Conservation (phyloP, 2,329 filamentous ascomycete species). For the Monosporascus sp. region DNA sequence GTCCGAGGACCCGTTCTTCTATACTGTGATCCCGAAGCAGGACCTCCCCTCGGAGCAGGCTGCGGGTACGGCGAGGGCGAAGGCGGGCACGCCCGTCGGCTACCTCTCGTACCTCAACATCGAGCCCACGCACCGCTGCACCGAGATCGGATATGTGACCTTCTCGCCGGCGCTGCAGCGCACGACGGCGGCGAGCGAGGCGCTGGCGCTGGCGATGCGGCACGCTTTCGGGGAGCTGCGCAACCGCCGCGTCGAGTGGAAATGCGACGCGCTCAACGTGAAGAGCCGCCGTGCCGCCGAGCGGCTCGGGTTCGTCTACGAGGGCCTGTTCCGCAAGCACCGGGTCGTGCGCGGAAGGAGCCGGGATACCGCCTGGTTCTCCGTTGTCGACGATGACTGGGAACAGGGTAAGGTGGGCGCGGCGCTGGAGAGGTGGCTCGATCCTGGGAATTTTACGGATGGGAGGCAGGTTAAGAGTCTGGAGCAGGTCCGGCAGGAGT, state of each 20-base stretch:
- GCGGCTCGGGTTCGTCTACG: slow-evolving; percentile 53
- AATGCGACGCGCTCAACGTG: slow-evolving; percentile 53
- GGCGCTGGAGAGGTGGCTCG: slow-evolving; percentile 51
- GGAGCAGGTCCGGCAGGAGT: slow-evolving; percentile 17
- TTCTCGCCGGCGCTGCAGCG: slow-evolving; percentile 45
- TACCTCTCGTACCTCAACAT: slow-evolving; percentile 36
- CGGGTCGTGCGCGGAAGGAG: slow-evolving; percentile 52
- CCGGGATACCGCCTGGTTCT: slow-evolving; percentile 57
- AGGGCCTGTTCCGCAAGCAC: slow-evolving; percentile 58
- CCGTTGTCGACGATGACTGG: slow-evolving; percentile 57
- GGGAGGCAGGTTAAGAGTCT: slow-evolving; percentile 47
- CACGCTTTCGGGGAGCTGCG: slow-evolving; percentile 49
- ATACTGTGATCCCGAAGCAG: slow-evolving; percentile 17
- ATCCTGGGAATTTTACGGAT: slow-evolving; percentile 45
- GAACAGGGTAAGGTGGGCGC: slow-evolving; percentile 29
- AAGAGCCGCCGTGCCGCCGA: slow-evolving; percentile 49
- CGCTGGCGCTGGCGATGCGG: slow-evolving; percentile 49
- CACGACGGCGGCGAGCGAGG: slow-evolving; percentile 52
- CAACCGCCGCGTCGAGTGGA: slow-evolving; percentile 59
- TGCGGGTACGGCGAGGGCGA: no score
- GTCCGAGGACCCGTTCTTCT: slow-evolving; percentile 18
- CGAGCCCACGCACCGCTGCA: slow-evolving; percentile 38
- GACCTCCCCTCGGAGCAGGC: not conserved
- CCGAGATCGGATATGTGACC: slow-evolving; percentile 55
- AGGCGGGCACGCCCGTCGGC: slow-evolving; percentile 14